Conservation (phyloP, 805 yeast species). For the Spathaspora arborariae region DNA sequence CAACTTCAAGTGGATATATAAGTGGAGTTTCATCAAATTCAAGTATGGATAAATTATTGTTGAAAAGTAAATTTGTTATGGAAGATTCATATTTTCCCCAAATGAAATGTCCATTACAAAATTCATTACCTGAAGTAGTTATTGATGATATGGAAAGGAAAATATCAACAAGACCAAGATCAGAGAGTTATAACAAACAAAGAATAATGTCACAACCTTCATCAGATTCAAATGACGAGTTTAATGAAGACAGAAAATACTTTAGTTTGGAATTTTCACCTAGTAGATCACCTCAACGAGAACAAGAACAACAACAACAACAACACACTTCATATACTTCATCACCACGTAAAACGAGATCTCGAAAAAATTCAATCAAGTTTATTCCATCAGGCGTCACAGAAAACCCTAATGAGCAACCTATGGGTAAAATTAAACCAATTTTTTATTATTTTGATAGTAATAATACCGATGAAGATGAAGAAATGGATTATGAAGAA, state of each 20-base stretch:
- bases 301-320: neutral
- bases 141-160: conserved; percentile 10
- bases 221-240: neutral
- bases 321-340: neutral
- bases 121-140: conserved; percentile 6
- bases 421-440: conserved; percentile 10
- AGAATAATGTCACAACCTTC: neutral
- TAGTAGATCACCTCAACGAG: neutral
- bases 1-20: conserved; percentile 11
- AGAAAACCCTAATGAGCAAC: neutral
- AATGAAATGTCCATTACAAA: conserved; percentile 9
- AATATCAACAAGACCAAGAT: conserved; percentile 19
- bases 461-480: conserved; percentile 10
- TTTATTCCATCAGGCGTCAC: conserved; percentile 22
- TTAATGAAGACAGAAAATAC: neutral
- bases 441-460: conserved; percentile 30
- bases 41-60: neutral
- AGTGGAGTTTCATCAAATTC: conserved; percentile 11
- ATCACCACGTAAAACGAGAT: conserved; percentile 5
- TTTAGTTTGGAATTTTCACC: neutral
- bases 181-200: conserved; percentile 8
- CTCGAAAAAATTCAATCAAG: conserved; percentile 27
- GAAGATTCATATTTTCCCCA: conserved; percentile 25
- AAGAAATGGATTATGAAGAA: conserved; percentile 12
- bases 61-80: too few species aligned